These are phyloP conservation scores for Amanita molliuscula DNA, from an alignment of 768 basidiomycete genomes.

Conservation along the genomic window DNA sequence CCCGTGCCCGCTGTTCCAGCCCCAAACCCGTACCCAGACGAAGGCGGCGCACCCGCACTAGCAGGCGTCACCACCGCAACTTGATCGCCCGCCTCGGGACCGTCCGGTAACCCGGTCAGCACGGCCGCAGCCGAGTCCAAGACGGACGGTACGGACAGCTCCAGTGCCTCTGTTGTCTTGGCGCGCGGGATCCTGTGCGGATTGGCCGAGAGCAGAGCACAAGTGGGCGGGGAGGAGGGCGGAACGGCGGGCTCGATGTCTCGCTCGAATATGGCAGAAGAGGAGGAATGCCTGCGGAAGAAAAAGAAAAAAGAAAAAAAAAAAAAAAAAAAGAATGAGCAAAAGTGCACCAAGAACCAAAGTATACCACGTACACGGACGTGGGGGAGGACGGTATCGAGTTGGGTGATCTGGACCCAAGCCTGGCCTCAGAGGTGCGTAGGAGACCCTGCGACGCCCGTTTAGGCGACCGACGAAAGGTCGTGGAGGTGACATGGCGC, in stretches of 20 bases:
- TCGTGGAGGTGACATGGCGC: constrained; percentile 45
- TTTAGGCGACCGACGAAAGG: constrained; percentile 26
- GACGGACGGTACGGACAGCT: constrained; percentile 76
- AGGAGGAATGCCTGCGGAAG: constrained; percentile 50
- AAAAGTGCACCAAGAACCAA: not conserved
- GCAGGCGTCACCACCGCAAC: constrained; percentile 57
- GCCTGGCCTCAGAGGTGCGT: constrained; percentile 25
- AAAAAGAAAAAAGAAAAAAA: not conserved
- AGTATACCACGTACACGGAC: constrained; percentile 45
- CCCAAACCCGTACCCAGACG: no score
- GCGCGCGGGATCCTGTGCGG: constrained; percentile 69
- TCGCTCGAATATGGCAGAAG: constrained; percentile 86
- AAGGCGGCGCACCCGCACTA: not conserved
- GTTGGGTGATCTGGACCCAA: constrained; percentile 58
- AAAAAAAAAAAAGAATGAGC: not conserved
- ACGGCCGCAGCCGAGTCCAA: constrained; percentile 76
- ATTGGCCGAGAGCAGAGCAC: constrained; percentile 42
- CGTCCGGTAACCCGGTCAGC: constrained; percentile 32
- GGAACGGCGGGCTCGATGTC: constrained; percentile 67
- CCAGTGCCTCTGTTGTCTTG: constrained; percentile 63
- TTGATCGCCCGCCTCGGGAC: constrained; percentile 38
- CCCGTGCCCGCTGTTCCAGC: no score
- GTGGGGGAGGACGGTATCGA: constrained; percentile 76
- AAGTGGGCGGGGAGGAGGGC: constrained; percentile 24
- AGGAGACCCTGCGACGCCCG: constrained; percentile 36